These are phyloP conservation scores for Candida ficus DNA, from an alignment of 805 yeast species.

Conservation along the genomic window DNA sequence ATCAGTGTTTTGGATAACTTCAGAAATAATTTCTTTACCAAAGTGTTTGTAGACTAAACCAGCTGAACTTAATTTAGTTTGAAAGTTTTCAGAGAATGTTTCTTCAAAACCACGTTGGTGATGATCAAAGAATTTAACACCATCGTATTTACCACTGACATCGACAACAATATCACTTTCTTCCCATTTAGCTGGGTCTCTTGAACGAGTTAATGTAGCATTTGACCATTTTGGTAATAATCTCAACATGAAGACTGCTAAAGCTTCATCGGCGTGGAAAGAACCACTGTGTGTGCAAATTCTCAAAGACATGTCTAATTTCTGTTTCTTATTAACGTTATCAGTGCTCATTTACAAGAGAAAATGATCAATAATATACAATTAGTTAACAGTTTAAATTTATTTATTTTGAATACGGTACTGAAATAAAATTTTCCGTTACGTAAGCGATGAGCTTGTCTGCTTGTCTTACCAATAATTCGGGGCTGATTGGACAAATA, in stretches of 20 bases:
- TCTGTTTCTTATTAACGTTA: constrained; percentile 24
- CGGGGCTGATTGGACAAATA: too few species aligned
- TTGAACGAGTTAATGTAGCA: constrained; percentile 72
- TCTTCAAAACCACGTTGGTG: constrained; percentile 91
- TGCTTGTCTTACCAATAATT: neutral
- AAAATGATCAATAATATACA: neutral
- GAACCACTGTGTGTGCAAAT: constrained; percentile 92
- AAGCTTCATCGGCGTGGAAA: constrained; percentile 95
- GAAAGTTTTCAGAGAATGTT: constrained; percentile 55
- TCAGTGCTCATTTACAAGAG: neutral
- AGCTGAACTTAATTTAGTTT: constrained; percentile 87
- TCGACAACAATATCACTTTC: constrained; percentile 89
- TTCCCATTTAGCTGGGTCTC: constrained; percentile 81
- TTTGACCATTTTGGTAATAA: constrained; percentile 62
- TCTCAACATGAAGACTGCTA: constrained; percentile 84
- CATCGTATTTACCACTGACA: constrained; percentile 89
- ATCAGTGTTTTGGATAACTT: constrained; percentile 39
- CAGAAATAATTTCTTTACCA: constrained; percentile 63
- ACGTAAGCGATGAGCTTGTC: neutral
- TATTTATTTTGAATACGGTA: too few species aligned
- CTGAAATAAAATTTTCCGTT: neutral
- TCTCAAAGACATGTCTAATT: constrained; percentile 35
- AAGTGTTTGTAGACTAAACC: constrained; percentile 88
- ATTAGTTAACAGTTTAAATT: too few species aligned
- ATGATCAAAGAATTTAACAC: constrained; percentile 83